Conservation (phyloP, 1,284 basidiomycete species). For the Austroboletus niveus region DNA sequence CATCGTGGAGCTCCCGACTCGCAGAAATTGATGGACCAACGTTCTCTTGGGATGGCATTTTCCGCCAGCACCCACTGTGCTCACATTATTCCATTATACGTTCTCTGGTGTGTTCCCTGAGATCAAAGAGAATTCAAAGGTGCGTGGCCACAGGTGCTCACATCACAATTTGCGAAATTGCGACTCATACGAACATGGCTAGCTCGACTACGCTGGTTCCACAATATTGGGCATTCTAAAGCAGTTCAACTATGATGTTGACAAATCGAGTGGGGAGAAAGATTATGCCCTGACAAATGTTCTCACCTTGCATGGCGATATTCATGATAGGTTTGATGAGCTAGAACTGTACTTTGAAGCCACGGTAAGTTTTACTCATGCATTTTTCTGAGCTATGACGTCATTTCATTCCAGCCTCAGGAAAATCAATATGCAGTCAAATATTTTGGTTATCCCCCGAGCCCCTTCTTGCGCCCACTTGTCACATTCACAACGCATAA, state of each 20-base stretch:
- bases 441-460: background rate
- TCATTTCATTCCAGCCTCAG: no score
- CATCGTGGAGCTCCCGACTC: background rate
- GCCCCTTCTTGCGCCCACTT: background rate
- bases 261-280: background rate
- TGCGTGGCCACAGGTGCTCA: background rate
- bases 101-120: no score
- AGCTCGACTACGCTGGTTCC: constrained; percentile 2
- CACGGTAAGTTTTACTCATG: background rate
- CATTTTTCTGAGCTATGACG: no score
- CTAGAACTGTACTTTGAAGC: background rate
- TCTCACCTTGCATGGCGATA: background rate
- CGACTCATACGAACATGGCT: background rate
- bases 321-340: background rate
- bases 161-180: no score
- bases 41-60: background rate
- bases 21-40: no score
- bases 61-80: no score
- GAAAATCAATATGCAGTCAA: background rate
- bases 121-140: no score
- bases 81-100: no score
- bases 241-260: background rate
- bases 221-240: background rate
- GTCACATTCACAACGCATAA: background rate
- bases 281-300: constrained; percentile 9